Evolutionary conservation across 495 filamentous ascomycete species (phyloP), one percentile per base, ranked within the genome.

Genomic region (Tuber brumale): DNA sequence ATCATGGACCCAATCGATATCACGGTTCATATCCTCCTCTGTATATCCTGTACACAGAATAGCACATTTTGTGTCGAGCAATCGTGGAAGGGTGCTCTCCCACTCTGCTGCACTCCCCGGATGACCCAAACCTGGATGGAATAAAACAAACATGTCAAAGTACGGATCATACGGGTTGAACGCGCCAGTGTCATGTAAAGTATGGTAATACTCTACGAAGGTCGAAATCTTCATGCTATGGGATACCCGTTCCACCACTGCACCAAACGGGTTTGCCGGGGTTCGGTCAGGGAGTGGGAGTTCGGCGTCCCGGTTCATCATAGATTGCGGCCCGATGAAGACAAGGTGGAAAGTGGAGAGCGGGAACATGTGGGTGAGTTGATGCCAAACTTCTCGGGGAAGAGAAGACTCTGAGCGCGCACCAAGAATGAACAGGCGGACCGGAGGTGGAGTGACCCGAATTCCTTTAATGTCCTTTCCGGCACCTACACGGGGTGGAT

Each of bases 171-270:
- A 97, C 0, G 96, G 96, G 39, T 92, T 88, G 86, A 98, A 99
- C 74, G 92, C 87, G 44, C 91, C 89, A 1, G 95, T 90, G 80
- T 95, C 90, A 85, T 98, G 94, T 81, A 99, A 88, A 1, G 94
- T 97, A 84, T 99, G 94, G 86, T 94, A 99, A 85, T 99, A 97
- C 76, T 99, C 96, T 39, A 97, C 94, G 80, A 93, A 97, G 0
- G 95, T 99, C 81, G 89, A 93, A 78, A 99, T 96, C 86, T 98
- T 98, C 90, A 97, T 90, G 74, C 90, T 89, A 31, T 90, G 89
- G 80, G 90, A 91, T 3, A 98, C 87, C 27, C 95, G 88, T 85
- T 99, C 96, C 12, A 97, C 90, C 37, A 98, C 88, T 14, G 92
- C 93, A 19, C 96, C 96, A 80, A 94, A 99, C 0, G 96, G 95